Evolutionary conservation across 768 basidiomycete species (phyloP).

Genomic region (Lentinula aciculospora): DNA sequence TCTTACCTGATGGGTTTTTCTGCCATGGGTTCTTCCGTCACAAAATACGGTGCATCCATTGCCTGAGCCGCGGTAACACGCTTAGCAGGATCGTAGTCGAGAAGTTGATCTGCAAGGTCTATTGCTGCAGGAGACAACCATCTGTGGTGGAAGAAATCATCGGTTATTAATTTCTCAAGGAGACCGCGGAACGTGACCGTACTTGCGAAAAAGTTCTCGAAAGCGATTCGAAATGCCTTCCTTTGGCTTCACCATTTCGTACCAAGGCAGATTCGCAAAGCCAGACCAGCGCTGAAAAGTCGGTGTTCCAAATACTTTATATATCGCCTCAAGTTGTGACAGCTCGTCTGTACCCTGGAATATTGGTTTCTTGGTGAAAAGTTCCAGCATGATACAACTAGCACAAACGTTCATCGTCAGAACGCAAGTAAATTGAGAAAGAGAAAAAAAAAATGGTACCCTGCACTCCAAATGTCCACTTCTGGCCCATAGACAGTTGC

Average conservation of each 20-base stretch:
- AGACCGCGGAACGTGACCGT: slow-evolving; percentile 15
- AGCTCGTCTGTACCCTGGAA: slow-evolving; percentile 99
- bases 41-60: slow-evolving; percentile 81
- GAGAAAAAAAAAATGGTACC: slow-evolving; percentile 39
- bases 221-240: slow-evolving; percentile 71
- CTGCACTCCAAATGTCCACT: slow-evolving; percentile 99
- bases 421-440: not conserved
- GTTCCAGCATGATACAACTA: slow-evolving; percentile 98
- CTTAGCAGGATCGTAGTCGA: slow-evolving; percentile 74
- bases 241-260: slow-evolving; percentile 93
- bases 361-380: slow-evolving; percentile 92
- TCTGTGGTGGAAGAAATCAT: slow-evolving; percentile 29
- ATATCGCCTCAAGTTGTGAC: slow-evolving; percentile 91
- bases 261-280: slow-evolving; percentile 88
- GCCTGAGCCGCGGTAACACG: slow-evolving; percentile 79
- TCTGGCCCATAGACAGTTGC: slow-evolving; percentile 95
- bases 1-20: slow-evolving; percentile 76
- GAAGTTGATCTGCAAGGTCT: slow-evolving; percentile 78
- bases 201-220: slow-evolving; percentile 84
- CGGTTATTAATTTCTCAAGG: not conserved
- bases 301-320: slow-evolving; percentile 88
- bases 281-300: slow-evolving; percentile 77
- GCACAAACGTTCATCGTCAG: not conserved
- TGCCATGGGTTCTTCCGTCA: slow-evolving; percentile 67
- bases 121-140: slow-evolving; percentile 85